Evolutionary conservation across 306 rosid species (phyloP), one percentile per base, ranked within the genome.

Genomic region (Cucurbita argyrosperma): DNA sequence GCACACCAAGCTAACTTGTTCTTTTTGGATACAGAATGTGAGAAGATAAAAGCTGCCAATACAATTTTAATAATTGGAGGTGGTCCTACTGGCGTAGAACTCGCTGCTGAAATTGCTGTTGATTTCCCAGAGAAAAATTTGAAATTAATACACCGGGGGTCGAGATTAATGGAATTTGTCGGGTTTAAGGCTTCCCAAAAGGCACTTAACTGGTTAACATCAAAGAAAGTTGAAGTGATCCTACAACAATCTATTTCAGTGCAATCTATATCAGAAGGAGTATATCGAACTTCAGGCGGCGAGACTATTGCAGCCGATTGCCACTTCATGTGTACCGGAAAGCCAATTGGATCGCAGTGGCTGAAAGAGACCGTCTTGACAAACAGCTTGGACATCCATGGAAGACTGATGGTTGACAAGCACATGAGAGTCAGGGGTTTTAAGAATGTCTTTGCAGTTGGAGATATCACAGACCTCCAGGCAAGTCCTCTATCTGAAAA

Each of bases 31-130:
- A 40, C 85, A 84, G 84, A 78, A 46, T 81, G 14, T 18, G 77
- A 74, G 51, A 80, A 77, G 79, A 83, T 83, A 12, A 73, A 74
- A 42, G 80, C 79, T 16, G 76, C 81, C 23, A 26, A n/a, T 52
- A 30, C 86, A 21, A 35, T 83, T 77, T 57, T 83, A 74, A 76
- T 83, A 11, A 45, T 79, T 13, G 86, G 86, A 61, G 86, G 86
- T n/a, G 86, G 83, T 40, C 86, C 83, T 0, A 80, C 86, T 23
- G 83, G 86, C 8, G 83, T 83, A 16, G 86, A 83, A 76, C 86
- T 83, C 10, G 83, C 86, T 35, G 86, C 77, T 45, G 86, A 83
- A 74, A 80, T 83, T 63, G 71, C 76, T 4, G 61, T 39, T 18
- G 81, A 79, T 68, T 80, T 77, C 55, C 86, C 86, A 0, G 82